Base-by-base conservation (phyloP, 2,329 filamentous ascomycete genomes). In the Geosmithia flava region DNA sequence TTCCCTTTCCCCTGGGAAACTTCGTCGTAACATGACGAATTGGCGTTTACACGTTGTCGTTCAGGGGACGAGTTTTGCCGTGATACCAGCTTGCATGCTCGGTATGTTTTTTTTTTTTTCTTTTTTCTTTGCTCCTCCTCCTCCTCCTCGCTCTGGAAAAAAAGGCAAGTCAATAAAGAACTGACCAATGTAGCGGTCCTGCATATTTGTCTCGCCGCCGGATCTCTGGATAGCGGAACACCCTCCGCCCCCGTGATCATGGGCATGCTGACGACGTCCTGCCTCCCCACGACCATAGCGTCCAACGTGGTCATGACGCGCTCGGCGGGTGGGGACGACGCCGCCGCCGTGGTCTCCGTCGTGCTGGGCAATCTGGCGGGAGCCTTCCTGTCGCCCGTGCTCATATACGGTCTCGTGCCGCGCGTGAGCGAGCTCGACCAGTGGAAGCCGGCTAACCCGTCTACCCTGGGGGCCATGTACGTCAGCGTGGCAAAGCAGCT, bases 251-350 rank as follows among this genome's bases (percentile, higher is more conserved):
- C 79, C 49, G 70, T 87, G 41, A 65, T 87, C 29, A 74, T 84
- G 3, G 83, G 84, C 10, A 77, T 86, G 59, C 71, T 86, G 3
- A 76, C 83, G 40, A 71, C 80, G 2, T 74, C 78, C n/a, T 83
- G 77, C 56, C 76, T 85, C 4, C 82, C 83, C 1, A 87, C 83
- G 0, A 87, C 83, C 0, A 83, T 87, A 55, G 76, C 80, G 7
- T 85, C 79, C 44, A 87, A 87, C 59, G 80, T 85, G 7, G 80
- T 87, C 41, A 86, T 87, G 81, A 87, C 83, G 6, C 39, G 48
- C 20, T 23, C 44, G 2, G 78, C 83, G 0, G 78, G 81, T 39
- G 83, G 83, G 5, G 84, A 87, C 54, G 76, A 80, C 50, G 76
- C 76, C 2, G 76, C 79, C 0, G 76, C 76, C 45, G 70, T 83